Percentiles rank a stretch among this genome's conserved stretches.
Conservation (phyloP, 2,329 filamentous ascomycete genomes). For the Aspergillus alliaceus region DNA sequence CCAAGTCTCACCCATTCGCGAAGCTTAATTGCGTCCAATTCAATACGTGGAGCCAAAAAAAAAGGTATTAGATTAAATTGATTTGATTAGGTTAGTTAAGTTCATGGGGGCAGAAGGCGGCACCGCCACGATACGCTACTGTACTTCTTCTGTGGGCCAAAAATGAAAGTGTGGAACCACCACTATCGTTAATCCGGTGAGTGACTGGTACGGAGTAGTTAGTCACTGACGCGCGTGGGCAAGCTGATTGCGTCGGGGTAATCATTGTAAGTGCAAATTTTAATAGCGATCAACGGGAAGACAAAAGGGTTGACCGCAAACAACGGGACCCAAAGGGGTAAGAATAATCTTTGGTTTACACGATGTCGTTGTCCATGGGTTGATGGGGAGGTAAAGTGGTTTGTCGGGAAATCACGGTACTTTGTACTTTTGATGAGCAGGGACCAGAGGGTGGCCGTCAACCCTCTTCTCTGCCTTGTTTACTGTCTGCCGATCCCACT, state of each 20-base stretch:
- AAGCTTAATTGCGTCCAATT: not conserved
- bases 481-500: not conserved
- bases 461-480: not conserved
- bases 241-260: not conserved
- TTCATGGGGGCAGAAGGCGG: too few relatives aligned
- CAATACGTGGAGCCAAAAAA: not conserved
- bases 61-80: too few relatives aligned
- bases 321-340: not conserved
- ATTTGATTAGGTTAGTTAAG: too few relatives aligned
- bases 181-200: too few relatives aligned
- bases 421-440: not conserved
- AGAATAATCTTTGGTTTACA: not conserved
- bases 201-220: too few relatives aligned
- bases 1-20: too few relatives aligned
- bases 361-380: too few relatives aligned
- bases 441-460: not conserved
- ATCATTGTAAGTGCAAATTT: too few relatives aligned
- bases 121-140: not conserved
- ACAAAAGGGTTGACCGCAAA: not conserved
- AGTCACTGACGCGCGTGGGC: not conserved
- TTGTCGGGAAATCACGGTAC: not conserved
- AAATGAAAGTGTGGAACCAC: not conserved
- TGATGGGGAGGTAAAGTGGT: too few relatives aligned
- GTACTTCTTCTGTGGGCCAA: not conserved
- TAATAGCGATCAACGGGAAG: not conserved